phyloP scores from a whole-genome alignment of 805 yeast species.

The Scheffersomyces ergatensis region DNA sequence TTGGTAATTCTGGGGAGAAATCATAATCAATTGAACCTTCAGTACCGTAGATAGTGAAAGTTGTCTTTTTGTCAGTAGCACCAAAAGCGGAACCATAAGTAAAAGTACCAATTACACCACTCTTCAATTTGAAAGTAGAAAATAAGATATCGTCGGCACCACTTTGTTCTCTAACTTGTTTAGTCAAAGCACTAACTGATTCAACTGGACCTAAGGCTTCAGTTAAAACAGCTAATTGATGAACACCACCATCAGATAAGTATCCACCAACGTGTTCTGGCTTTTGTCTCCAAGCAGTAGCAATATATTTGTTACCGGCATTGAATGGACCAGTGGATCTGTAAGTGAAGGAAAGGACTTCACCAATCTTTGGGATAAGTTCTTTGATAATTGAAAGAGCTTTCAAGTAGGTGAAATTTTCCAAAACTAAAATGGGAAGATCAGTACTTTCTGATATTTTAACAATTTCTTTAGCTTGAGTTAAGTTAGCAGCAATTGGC shows the following conservation, averaged over 20 bases:
- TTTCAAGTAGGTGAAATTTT: constrained; percentile 79
- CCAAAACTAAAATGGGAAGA: constrained; percentile 73
- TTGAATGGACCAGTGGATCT: constrained; percentile 73
- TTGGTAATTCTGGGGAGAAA: constrained; percentile 48
- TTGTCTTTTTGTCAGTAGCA: constrained; percentile 66
- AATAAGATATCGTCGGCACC: constrained; percentile 83
- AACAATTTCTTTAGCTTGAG: constrained; percentile 80
- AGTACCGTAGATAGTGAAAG: constrained; percentile 72
- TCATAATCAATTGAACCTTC: constrained; percentile 73
- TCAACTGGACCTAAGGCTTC: constrained; percentile 75
- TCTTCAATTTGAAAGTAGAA: constrained; percentile 60
- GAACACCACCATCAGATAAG: constrained; percentile 95
- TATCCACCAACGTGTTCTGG: constrained; percentile 94
- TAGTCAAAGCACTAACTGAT: constrained; percentile 71
- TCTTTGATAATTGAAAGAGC: constrained; percentile 51
- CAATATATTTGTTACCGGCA: constrained; percentile 54
- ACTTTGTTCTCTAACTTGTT: constrained; percentile 70
- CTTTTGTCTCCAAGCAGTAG: constrained; percentile 81
- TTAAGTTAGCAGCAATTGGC: constrained; percentile 85
- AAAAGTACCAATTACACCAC: constrained; percentile 76
- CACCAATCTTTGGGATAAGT: constrained; percentile 70
- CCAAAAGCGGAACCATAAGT: constrained; percentile 88
- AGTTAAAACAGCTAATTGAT: constrained; percentile 84
- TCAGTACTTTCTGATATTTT: constrained; percentile 57
- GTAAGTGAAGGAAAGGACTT: constrained; percentile 65